A percentile compares a stretch with the other conserved stretches of the same genome.
These are phyloP conservation scores for Tetracladium marchalianum DNA, from an alignment of 495 filamentous ascomycete genomes.

Conservation along the genomic window DNA sequence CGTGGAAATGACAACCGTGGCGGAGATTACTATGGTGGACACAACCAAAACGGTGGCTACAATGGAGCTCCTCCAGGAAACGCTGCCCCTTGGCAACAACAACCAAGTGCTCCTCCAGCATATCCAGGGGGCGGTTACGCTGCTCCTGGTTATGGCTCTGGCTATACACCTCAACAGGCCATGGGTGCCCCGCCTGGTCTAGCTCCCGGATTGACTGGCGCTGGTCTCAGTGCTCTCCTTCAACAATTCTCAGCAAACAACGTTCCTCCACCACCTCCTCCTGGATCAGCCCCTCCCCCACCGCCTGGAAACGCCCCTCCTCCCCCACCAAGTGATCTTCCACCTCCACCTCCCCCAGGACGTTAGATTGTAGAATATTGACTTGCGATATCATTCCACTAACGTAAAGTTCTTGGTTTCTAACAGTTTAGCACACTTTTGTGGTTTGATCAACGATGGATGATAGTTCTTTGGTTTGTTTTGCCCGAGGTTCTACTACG, in stretches of 20 bases:
- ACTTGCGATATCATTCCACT: no score
- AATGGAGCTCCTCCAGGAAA: slow-evolving; percentile 34
- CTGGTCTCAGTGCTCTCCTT: slow-evolving; percentile 52
- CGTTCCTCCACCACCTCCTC: slow-evolving; percentile 40
- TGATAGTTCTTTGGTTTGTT: no score
- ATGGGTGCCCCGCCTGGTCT: slow-evolving; percentile 54
- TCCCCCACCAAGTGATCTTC: slow-evolving; percentile 66
- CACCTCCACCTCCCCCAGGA: slow-evolving; percentile 52
- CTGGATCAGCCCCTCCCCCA: slow-evolving; percentile 48
- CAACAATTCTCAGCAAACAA: slow-evolving; percentile 46
- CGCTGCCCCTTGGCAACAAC: slow-evolving; percentile 62
- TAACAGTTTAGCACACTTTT: no score
- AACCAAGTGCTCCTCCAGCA: slow-evolving; percentile 14
- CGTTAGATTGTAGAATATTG: background rate
- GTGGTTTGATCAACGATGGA: no score
- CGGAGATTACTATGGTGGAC: slow-evolving; percentile 36
- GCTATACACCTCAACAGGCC: slow-evolving; percentile 44
- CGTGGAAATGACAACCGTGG: slow-evolving; percentile 30
- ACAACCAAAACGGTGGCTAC: slow-evolving; percentile 27
- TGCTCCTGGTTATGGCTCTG: slow-evolving; percentile 37
- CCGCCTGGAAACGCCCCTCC: slow-evolving; percentile 66
- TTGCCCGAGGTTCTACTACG: no score
- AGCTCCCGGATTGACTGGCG: slow-evolving; percentile 44
- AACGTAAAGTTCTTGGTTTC: no score
- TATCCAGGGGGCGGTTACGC: slow-evolving; percentile 33